These are phyloP conservation scores for Hypericum perforatum DNA, from an alignment of 345 rosid species.

Conservation along the genomic window DNA sequence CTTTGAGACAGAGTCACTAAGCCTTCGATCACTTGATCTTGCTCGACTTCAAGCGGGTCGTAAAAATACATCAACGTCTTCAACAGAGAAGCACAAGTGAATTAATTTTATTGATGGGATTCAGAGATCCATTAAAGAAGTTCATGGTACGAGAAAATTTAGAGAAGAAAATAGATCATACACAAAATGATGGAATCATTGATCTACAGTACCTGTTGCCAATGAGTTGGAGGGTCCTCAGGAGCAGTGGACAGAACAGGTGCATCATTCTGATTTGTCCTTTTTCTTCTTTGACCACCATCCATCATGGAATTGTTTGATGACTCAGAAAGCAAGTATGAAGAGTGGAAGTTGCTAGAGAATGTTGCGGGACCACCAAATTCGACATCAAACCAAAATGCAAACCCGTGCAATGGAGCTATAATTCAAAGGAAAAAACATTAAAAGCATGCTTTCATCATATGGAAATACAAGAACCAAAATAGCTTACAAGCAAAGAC, in stretches of 20 bases:
- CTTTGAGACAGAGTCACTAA: conserved; percentile 71
- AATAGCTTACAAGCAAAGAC: not conserved
- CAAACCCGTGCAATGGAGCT: conserved; percentile 99
- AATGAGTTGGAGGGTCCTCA: conserved; percentile 88
- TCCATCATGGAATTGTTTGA: conserved; percentile 34
- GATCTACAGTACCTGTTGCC: conserved; percentile 68
- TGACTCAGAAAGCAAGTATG: conserved; percentile 23
- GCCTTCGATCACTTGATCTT: conserved; percentile 86
- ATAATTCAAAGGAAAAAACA: conserved; percentile 18
- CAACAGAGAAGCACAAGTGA: conserved; percentile 13
- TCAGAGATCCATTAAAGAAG: no score
- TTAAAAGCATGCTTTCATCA: conserved; percentile 5
- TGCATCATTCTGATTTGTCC: conserved; percentile 53
- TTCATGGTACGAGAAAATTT: no score
- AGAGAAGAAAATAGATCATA: not conserved
- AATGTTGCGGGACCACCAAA: conserved; percentile 45
- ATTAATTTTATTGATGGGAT: conserved; percentile 1
- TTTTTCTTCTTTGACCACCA: conserved; percentile 51
- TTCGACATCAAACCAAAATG: conserved; percentile 97
- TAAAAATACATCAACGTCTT: conserved; percentile 91
- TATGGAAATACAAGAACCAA: not conserved
- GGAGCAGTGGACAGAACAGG: conserved; percentile 85
- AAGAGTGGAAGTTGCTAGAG: conserved; percentile 25
- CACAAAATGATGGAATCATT: not conserved
- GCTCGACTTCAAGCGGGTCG: conserved; percentile 84